phyloP scores from a whole-genome alignment of 768 basidiomycete genomes.

The Fomitopsis pulvina region DNA sequence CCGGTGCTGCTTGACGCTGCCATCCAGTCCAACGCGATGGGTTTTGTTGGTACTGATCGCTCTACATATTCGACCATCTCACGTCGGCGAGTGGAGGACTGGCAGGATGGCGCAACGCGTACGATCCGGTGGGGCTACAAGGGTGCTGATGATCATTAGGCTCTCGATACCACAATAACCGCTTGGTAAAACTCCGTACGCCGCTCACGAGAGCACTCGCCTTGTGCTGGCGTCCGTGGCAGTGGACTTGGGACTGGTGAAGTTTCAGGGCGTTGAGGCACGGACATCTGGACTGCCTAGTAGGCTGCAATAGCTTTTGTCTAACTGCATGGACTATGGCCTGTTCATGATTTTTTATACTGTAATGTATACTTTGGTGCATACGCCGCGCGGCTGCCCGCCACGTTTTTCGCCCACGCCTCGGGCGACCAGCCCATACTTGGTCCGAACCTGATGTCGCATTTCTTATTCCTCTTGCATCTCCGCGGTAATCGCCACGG shows the following conservation, averaged over 20 bases:
- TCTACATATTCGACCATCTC: slow-evolving; percentile 71
- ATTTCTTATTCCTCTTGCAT: neutral
- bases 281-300: too few species aligned
- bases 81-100: slow-evolving; percentile 57
- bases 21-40: slow-evolving; percentile 58
- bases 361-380: too few species aligned
- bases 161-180: neutral
- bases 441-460: neutral
- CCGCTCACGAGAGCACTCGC: too few species aligned
- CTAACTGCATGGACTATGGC: too few species aligned
- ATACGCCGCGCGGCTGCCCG: neutral
- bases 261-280: too few species aligned
- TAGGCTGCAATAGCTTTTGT: too few species aligned
- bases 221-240: too few species aligned
- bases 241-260: too few species aligned
- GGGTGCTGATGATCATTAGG: slow-evolving; percentile 46
- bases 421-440: neutral
- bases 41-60: slow-evolving; percentile 65
- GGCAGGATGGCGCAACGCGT: slow-evolving; percentile 49
- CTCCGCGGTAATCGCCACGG: neutral
- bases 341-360: too few species aligned
- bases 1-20: slow-evolving; percentile 69
- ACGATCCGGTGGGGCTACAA: slow-evolving; percentile 54
- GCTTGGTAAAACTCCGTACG: too few species aligned
- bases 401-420: neutral